These are phyloP conservation scores for Erodium moschatum DNA, from an alignment of 441 rosid species.

Conservation along the genomic window DNA sequence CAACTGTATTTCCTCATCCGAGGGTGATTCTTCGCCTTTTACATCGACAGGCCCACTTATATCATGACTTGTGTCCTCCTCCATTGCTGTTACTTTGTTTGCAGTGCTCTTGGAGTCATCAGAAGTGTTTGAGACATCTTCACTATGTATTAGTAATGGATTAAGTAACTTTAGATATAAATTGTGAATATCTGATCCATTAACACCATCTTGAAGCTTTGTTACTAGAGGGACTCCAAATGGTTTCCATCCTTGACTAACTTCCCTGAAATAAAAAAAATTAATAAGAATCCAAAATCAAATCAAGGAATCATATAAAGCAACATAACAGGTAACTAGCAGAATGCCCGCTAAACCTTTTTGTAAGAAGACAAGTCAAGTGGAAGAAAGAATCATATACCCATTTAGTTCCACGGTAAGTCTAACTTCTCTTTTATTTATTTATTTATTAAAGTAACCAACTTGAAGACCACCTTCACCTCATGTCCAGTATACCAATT, in stretches of 20 bases:
- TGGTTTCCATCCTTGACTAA: conserved; percentile 43
- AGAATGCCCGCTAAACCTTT: not conserved
- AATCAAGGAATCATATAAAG: conserved; percentile 11
- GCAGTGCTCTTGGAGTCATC: conserved; percentile 30
- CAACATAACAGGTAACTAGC: conserved; percentile 5
- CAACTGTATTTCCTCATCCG: conserved; percentile 51
- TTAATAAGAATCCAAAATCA: conserved; percentile 17
- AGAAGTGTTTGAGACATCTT: conserved; percentile 26
- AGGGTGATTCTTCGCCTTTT: conserved; percentile 34
- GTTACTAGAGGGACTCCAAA: conserved; percentile 84
- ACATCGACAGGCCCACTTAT: conserved; percentile 25
- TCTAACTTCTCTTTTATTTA: not conserved
- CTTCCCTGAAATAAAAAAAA: conserved; percentile 45
- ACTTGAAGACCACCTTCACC: not conserved
- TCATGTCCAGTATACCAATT: not conserved
- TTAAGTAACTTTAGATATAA: conserved; percentile 55
- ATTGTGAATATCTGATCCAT: conserved; percentile 51
- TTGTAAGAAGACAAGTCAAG: not conserved
- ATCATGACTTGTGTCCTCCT: conserved; percentile 25
- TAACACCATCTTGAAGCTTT: conserved; percentile 36
- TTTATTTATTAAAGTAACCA: not conserved
- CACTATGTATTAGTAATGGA: conserved; percentile 42
- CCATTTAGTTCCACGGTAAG: not conserved
- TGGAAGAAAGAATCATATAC: not conserved
- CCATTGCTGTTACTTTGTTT: conserved; percentile 26